Evolutionary conservation across 805 yeast genomes (phyloP).

Genomic region (Kuraishia ogatae): DNA sequence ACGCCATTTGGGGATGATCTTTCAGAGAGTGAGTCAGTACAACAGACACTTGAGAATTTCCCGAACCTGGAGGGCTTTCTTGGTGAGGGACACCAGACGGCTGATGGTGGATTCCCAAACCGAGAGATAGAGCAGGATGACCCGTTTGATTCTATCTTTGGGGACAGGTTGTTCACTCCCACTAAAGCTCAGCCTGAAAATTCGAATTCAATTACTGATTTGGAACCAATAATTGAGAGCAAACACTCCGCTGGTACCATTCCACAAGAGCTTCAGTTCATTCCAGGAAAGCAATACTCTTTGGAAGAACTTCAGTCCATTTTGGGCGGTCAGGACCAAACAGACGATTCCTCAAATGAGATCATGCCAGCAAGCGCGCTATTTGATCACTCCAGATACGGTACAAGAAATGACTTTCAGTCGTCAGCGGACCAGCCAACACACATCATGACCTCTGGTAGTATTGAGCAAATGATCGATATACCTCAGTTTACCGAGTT

Average conservation of each 20-base stretch:
- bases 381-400: neutral
- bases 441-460: neutral
- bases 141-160: neutral
- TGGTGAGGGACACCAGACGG: neutral
- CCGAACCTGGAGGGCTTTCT: slow-evolving; percentile 6
- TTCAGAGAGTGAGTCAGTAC: slow-evolving; percentile 7
- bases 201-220: too few species aligned
- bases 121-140: neutral
- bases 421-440: neutral
- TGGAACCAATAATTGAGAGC: too few species aligned
- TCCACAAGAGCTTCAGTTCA: neutral
- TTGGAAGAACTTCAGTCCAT: slow-evolving; percentile 2
- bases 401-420: neutral
- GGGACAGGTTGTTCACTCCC: neutral
- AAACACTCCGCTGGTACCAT: neutral
- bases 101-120: neutral
- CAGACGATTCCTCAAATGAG: neutral
- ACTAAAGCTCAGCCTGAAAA: neutral
- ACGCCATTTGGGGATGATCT: slow-evolving; percentile 12
- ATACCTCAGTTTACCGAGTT: neutral
- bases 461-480: neutral
- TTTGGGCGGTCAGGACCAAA: neutral
- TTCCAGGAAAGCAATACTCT: neutral
- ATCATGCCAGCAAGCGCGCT: neutral
- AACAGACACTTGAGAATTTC: slow-evolving; percentile 10